Evolutionary conservation across 179 eudicot species (phyloP).

Genomic region (Amaranthus tricolor): DNA sequence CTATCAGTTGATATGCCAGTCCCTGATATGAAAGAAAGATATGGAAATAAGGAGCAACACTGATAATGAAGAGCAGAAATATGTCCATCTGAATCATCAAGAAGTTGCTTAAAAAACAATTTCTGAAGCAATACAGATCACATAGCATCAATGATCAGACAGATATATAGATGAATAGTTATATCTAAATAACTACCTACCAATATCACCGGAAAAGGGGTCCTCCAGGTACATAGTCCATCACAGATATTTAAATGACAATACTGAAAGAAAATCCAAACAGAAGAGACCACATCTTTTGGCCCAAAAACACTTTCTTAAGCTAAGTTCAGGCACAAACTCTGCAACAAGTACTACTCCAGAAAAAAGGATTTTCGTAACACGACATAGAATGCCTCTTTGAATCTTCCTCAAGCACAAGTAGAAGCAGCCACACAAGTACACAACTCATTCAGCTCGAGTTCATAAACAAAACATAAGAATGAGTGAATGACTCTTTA

Average conservation of each 20-base stretch:
- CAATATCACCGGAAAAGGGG: neutral
- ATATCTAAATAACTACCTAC: neutral
- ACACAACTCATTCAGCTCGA: too few relatives aligned
- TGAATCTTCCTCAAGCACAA: neutral
- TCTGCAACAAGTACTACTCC: neutral
- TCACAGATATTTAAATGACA: neutral
- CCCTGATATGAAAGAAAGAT: constrained; percentile 49
- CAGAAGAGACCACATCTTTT: neutral
- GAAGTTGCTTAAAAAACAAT: neutral
- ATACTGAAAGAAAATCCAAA: neutral
- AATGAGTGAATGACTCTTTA: too few relatives aligned
- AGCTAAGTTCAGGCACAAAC: too few relatives aligned
- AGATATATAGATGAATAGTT: too few relatives aligned
- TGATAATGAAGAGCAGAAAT: neutral
- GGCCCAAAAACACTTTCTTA: too few relatives aligned
- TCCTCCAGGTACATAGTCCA: neutral
- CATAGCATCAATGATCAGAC: too few relatives aligned
- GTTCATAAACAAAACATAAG: neutral
- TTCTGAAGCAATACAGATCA: too few relatives aligned
- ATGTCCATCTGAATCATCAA: neutral
- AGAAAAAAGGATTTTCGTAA: neutral
- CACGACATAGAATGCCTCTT: neutral
- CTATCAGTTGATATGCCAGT: constrained; percentile 85
- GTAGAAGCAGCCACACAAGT: neutral
- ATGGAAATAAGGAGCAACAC: constrained; percentile 4